phyloP scores from a whole-genome alignment of 164 flowering plant genomes.

The Brasenia schreberi region DNA sequence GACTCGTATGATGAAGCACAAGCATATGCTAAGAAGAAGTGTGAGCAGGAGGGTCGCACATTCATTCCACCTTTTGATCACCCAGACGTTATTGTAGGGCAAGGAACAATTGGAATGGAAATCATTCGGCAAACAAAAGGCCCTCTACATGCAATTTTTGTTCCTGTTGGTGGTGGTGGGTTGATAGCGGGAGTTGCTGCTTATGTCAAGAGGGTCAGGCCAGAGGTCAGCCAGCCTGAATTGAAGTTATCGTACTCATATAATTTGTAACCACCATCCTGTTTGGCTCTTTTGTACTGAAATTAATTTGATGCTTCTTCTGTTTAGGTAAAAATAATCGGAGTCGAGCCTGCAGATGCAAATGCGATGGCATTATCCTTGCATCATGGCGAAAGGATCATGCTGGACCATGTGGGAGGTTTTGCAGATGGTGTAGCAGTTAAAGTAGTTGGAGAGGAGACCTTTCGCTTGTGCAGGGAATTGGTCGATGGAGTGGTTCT shows the following conservation, averaged over 20 bases:
- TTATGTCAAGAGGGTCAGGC: constrained; percentile 75
- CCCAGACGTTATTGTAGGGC: constrained; percentile 83
- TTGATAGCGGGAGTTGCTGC: constrained; percentile 95
- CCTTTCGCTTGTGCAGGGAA: constrained; percentile 79
- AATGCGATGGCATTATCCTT: constrained; percentile 98
- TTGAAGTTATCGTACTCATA: too few species aligned
- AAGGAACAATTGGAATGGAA: constrained; percentile 98
- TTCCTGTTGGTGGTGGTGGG: constrained; percentile 98
- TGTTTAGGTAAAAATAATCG: constrained; percentile 79
- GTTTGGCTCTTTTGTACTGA: not conserved
- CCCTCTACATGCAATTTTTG: constrained; percentile 86
- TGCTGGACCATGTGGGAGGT: constrained; percentile 89
- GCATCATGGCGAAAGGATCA: constrained; percentile 72
- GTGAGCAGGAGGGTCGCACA: constrained; percentile 58
- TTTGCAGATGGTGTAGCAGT: constrained; percentile 99
- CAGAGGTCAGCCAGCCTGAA: constrained; percentile 35
- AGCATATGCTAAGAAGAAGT: constrained; percentile 66
- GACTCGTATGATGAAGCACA: constrained; percentile 99
- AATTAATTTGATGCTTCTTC: not conserved
- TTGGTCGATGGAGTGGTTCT: constrained; percentile 92
- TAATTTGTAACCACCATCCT: not conserved
- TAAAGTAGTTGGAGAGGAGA: constrained; percentile 91
- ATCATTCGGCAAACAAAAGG: constrained; percentile 59
- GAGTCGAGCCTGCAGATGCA: constrained; percentile 97
- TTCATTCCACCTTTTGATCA: constrained; percentile 96